Evolutionary conservation across 2,329 filamentous ascomycete genomes (phyloP), one percentile per base, ranked within the genome.

Genomic region (Monascus ruber): DNA sequence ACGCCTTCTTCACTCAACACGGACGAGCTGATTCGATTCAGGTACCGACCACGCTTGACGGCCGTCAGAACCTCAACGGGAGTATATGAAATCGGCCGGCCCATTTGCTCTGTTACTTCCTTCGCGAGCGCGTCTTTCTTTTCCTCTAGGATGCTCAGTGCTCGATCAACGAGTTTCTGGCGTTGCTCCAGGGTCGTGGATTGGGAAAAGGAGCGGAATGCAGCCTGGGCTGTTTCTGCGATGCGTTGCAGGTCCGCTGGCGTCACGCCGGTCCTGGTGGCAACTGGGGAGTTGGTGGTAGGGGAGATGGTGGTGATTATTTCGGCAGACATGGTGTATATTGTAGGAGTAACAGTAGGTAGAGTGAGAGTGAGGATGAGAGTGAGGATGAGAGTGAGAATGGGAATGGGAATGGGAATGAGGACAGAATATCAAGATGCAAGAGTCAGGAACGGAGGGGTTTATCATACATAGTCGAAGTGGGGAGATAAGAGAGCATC

Each of bases 101-200:
- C 89, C 88, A 96, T 96, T 68, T 96, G 88, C 59, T 85, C 81
- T 0, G 88, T 95, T 43, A 96, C 68, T 60, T 95, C 88, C 49
- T 77, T 74, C 5, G 83, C 87, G 28, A 96, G 71, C 45, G 79
- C 83, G 77, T 91, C 82, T 61, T 87, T 76, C 58, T 78, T 80
- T 36, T 78, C 74, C 10, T 68, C 64, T 26, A 96, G 70, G 4
- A 85, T 64, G 45, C 80, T 74, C 34, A 96, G 67, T 1, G 88
- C 87, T 54, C 83, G 85, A 52, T 77, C 79, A 52, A 95, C 79
- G 47, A 94, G 88, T 35, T 74, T 73, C 62, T 94, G 81, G 37
- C 89, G 78, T 47, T 88, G 77, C 37, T 73, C 66, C 35, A 96
- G 73, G 2, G 77, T 71, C 0, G 86, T 91, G 47, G 85, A 91